These are phyloP conservation scores for Mycena belliarum DNA, from an alignment of 768 basidiomycete species.

Conservation along the genomic window DNA sequence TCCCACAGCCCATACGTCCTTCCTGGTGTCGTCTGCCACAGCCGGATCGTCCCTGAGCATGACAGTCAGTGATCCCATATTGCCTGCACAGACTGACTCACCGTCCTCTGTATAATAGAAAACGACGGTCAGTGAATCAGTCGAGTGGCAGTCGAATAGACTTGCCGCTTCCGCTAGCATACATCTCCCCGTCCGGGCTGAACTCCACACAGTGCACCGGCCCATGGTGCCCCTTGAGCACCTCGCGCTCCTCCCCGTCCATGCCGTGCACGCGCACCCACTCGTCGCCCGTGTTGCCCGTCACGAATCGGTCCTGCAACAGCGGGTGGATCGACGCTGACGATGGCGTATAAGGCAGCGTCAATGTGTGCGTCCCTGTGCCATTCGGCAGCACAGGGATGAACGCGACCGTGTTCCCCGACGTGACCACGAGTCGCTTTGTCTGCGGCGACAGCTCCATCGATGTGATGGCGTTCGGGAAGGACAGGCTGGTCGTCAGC, in stretches of 20 bases:
- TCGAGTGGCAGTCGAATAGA: constrained; percentile 6
- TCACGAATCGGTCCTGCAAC: constrained; percentile 86
- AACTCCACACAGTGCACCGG: constrained; percentile 94
- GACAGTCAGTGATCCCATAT: neutral
- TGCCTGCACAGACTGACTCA: neutral
- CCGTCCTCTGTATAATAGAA: constrained; percentile 71
- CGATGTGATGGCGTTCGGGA: constrained; percentile 82
- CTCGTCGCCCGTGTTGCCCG: constrained; percentile 86
- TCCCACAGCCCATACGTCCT: constrained; percentile 89
- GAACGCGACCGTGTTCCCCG: constrained; percentile 91
- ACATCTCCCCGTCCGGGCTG: constrained; percentile 96
- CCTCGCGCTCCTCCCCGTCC: constrained; percentile 86
- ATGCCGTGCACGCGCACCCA: constrained; percentile 96
- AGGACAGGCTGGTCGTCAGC: constrained; percentile 67
- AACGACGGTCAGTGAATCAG: neutral
- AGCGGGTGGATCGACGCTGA: constrained; percentile 95
- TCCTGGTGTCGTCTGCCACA: constrained; percentile 97
- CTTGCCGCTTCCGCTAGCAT: constrained; percentile 94
- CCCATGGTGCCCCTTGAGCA: constrained; percentile 96
- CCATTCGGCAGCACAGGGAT: constrained; percentile 73
- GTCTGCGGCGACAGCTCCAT: constrained; percentile 90
- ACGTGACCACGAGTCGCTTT: constrained; percentile 83
- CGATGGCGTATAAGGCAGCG: constrained; percentile 83
- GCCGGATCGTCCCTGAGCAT: constrained; percentile 71
- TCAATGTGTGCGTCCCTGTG: constrained; percentile 72